Conservation (phyloP, 2,329 filamentous ascomycete genomes). For the Pyricularia pennisetigena region DNA sequence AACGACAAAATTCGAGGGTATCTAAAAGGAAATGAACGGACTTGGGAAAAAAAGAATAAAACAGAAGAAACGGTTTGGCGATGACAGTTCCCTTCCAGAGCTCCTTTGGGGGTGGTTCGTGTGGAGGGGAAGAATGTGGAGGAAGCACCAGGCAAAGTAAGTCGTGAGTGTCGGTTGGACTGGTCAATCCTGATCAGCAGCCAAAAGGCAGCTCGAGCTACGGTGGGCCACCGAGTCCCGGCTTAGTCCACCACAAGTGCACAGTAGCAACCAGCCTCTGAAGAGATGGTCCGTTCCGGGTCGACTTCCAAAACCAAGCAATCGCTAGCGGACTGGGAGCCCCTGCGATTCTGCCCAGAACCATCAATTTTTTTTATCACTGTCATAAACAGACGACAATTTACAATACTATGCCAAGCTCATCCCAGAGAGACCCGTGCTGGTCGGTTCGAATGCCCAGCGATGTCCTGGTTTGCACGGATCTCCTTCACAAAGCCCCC, state of each 20-base stretch:
- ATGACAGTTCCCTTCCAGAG: slow-evolving; percentile 16
- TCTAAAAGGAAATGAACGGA: slow-evolving; percentile 12
- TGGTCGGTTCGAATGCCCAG: background rate
- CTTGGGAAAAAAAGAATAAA: slow-evolving; percentile 8
- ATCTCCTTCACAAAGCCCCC: background rate
- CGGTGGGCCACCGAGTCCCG: background rate
- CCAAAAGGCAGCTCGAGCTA: background rate
- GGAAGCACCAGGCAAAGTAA: background rate
- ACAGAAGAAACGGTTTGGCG: slow-evolving; percentile 12
- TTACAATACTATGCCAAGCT: background rate
- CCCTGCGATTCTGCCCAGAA: background rate
- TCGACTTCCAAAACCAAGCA: background rate
- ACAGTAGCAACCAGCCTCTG: background rate
- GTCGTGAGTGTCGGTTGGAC: slow-evolving; percentile 1
- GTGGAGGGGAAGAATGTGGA: slow-evolving; percentile 16
- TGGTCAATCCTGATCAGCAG: background rate
- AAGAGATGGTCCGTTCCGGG: background rate
- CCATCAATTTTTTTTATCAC: background rate
- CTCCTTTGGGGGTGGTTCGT: slow-evolving; percentile 7
- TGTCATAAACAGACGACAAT: background rate
- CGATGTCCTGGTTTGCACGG: background rate
- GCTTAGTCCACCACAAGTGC: background rate
- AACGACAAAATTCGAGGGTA: slow-evolving; percentile 30
- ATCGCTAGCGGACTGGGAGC: background rate
- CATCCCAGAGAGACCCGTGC: background rate